Conservation (phyloP, 2,329 filamentous ascomycete species). For the Talaromyces amestolkiae region DNA sequence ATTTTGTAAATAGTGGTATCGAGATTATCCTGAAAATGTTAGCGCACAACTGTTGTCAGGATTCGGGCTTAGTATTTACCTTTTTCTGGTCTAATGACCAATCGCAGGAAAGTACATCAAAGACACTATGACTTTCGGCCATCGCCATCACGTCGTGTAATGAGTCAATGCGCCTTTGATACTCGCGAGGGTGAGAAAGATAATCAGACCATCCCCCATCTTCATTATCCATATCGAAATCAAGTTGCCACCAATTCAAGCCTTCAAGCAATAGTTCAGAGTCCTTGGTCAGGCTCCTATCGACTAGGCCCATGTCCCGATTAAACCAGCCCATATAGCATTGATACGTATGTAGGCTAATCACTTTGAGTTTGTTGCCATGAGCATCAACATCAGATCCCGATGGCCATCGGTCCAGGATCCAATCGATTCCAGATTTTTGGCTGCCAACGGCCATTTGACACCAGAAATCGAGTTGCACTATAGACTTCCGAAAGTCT, state of each 20-base stretch:
- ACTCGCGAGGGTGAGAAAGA: slow-evolving; percentile 25
- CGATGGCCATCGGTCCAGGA: slow-evolving; percentile 72
- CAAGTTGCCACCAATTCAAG: slow-evolving; percentile 67
- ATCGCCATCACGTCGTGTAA: slow-evolving; percentile 31
- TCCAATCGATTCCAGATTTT: slow-evolving; percentile 88
- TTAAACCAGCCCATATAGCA: slow-evolving; percentile 73
- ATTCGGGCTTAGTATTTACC: slow-evolving; percentile 26
- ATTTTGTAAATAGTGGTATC: slow-evolving; percentile 65
- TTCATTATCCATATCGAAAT: slow-evolving; percentile 45
- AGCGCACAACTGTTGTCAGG: neutral
- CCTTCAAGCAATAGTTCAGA: slow-evolving; percentile 64
- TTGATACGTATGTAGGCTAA: slow-evolving; percentile 77
- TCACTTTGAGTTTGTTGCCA: slow-evolving; percentile 68
- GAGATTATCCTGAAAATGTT: slow-evolving; percentile 47
- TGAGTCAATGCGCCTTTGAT: slow-evolving; percentile 23
- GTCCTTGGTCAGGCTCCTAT: slow-evolving; percentile 48
- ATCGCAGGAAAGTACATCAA: slow-evolving; percentile 35
- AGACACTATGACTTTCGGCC: slow-evolving; percentile 35
- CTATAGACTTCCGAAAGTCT: slow-evolving; percentile 78
- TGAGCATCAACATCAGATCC: slow-evolving; percentile 67
- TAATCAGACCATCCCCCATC: slow-evolving; percentile 51
- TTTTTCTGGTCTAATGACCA: slow-evolving; percentile 29
- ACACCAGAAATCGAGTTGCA: slow-evolving; percentile 92
- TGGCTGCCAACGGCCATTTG: slow-evolving; percentile 89
- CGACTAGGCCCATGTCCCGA: slow-evolving; percentile 55